Evolutionary conservation across 1,139 yeast species (phyloP).

Genomic region (Debaryomyces udenii): DNA sequence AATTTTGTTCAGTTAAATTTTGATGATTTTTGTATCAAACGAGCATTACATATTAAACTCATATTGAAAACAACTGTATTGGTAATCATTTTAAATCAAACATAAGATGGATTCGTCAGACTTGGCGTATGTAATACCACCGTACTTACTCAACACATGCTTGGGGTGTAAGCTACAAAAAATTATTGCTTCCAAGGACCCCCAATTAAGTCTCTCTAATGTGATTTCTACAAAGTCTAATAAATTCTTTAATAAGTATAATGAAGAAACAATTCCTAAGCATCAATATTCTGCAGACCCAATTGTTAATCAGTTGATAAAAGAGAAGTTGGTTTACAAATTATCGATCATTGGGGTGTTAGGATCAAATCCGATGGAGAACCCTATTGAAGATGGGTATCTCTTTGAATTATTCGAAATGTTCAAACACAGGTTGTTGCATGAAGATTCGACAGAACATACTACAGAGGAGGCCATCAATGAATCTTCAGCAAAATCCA

Average conservation of each 20-base stretch:
- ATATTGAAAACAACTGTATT: no score
- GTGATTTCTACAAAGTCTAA: slow-evolving; percentile 31
- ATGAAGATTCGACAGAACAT: slow-evolving; percentile 6
- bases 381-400: slow-evolving; percentile 29
- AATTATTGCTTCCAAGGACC: slow-evolving; percentile 26
- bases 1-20: slow-evolving; percentile 3
- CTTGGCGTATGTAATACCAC: slow-evolving; percentile 43
- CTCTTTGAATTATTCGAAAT: slow-evolving; percentile 36
- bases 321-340: slow-evolving; percentile 40
- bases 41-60: background rate
- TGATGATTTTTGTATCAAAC: slow-evolving; percentile 1
- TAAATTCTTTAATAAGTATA: slow-evolving; percentile 21
- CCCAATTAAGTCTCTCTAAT: slow-evolving; percentile 32
- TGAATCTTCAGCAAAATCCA: slow-evolving; percentile 8
- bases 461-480: slow-evolving; percentile 9
- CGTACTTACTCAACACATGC: slow-evolving; percentile 44
- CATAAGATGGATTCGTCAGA: slow-evolving; percentile 14
- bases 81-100: background rate
- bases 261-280: slow-evolving; percentile 15
- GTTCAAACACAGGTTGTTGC: slow-evolving; percentile 34
- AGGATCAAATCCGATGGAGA: slow-evolving; percentile 39
- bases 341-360: slow-evolving; percentile 41
- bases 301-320: slow-evolving; percentile 35
- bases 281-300: slow-evolving; percentile 35
- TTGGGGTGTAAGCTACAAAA: slow-evolving; percentile 38